These are phyloP conservation scores for Diaporthe batatas DNA, from an alignment of 2,329 filamentous ascomycete genomes.

Conservation along the genomic window DNA sequence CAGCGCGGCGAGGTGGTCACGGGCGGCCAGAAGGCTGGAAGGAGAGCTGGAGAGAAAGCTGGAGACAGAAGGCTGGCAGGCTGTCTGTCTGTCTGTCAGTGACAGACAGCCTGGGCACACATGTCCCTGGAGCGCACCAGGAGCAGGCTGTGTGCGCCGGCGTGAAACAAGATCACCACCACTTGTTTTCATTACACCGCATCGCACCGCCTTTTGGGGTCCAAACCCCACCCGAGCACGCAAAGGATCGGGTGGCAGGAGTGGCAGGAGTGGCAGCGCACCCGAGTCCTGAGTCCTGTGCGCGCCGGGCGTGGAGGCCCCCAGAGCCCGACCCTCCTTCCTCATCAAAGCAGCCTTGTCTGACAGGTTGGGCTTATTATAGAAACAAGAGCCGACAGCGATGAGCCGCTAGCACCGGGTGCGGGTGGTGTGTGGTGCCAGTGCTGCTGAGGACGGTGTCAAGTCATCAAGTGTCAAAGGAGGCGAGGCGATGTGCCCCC, in stretches of 20 bases:
- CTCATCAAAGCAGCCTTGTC: constrained; percentile 35
- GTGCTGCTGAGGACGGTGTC: constrained; percentile 10
- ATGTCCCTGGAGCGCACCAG: no score
- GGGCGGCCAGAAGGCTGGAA: background rate
- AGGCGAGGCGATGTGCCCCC: background rate
- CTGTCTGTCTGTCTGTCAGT: background rate
- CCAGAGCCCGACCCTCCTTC: constrained; percentile 23
- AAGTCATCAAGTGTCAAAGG: no score
- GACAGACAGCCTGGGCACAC: background rate
- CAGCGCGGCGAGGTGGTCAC: background rate
- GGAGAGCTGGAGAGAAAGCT: background rate
- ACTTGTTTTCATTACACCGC: constrained; percentile 24
- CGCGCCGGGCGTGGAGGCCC: background rate
- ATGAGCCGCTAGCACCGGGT: constrained; percentile 19
- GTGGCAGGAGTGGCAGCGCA: background rate
- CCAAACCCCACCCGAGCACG: constrained; percentile 26
- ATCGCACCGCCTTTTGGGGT: constrained; percentile 39
- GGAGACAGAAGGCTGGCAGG: background rate
- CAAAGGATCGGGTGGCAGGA: constrained; percentile 12
- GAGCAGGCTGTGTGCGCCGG: constrained; percentile 32
- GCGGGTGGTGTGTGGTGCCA: constrained; percentile 12
- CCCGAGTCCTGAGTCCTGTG: background rate
- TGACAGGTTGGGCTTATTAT: constrained; percentile 28
- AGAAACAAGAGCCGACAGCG: constrained; percentile 22
- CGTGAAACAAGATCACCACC: constrained; percentile 34